Base-by-base conservation (phyloP, 805 yeast species). In the Starmera caribaea region DNA sequence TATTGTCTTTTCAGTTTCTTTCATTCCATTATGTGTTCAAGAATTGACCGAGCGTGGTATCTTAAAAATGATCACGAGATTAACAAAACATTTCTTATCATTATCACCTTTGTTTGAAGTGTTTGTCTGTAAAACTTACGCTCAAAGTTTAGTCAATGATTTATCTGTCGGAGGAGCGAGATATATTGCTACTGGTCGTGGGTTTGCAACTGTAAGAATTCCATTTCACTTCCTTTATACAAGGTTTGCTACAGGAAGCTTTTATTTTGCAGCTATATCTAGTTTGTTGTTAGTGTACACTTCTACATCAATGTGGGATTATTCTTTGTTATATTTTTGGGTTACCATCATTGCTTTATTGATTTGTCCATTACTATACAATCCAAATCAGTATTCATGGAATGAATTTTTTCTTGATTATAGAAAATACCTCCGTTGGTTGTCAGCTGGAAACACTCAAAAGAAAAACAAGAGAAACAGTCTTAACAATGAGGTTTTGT, bases 121-220 rank as follows among this genome's bases (percentile, higher is more conserved):
- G 5, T 84, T 84, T 62, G 84, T 79, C 16, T 83, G 88, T 51
- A 79, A 80, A 49, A 75, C 82, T 8, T 84, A 84, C 55, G 79
- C 90, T 3, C 75, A 78, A 37, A 75, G 90, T 0, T 66, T 84
- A 55, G 63, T 72, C 34, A 77, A 74, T 45, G 88, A 83, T 59
- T 60, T 84, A 47, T 63, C 82, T 11, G 68, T 81, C 43, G 92
- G 94, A 38, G 92, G 90, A 46, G 94, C 94, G 3, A 69, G 77
- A 51, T 84, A 84, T 61, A 80, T 83, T 51, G 79, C 89, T 2
- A 84, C 92, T 1, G 92, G 92, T 13, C 69, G 94, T 60, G 88
- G 88, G 10, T 78, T 84, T 56, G 87, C 94, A 2, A 84, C 89
- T 4, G 68, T 77, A 1, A 69, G 95, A 54, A 68, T 74, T 35